Percentiles rank a stretch among this genome's conserved stretches.
Evolutionary conservation across 1,139 yeast genomes (phyloP).

Genomic region (Nadsonia starkeyi-henricii): DNA sequence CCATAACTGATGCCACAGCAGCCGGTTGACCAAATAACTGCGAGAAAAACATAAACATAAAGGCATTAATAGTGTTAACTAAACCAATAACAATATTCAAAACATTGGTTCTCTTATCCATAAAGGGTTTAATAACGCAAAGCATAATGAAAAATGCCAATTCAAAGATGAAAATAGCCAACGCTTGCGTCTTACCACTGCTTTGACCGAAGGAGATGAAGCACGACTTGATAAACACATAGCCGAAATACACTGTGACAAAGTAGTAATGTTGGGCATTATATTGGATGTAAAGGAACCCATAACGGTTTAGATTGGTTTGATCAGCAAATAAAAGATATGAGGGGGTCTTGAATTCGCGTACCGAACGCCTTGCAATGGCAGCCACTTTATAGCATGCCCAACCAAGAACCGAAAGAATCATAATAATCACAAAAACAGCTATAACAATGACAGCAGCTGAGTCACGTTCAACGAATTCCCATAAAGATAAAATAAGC

Average conservation of each 20-base stretch:
- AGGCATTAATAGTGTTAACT: conserved; percentile 63
- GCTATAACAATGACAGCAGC: conserved; percentile 78
- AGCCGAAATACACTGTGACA: conserved; percentile 46
- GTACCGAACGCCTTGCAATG: conserved; percentile 57
- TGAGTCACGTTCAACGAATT: conserved; percentile 71
- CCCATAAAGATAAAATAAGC: conserved; percentile 74
- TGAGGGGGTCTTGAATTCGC: conserved; percentile 76
- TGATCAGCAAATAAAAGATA: conserved; percentile 77
- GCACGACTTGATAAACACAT: conserved; percentile 59
- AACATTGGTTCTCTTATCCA: conserved; percentile 86
- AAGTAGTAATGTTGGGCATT: conserved; percentile 78
- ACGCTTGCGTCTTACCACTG: conserved; percentile 68
- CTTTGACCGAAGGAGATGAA: conserved; percentile 77
- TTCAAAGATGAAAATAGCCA: conserved; percentile 66
- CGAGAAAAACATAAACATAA: conserved; percentile 82
- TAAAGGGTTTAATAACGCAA: conserved; percentile 67
- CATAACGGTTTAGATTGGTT: conserved; percentile 67
- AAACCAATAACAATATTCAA: conserved; percentile 76
- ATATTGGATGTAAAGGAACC: conserved; percentile 82
- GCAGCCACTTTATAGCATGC: conserved; percentile 57
- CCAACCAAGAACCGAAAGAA: conserved; percentile 48
- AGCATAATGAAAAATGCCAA: conserved; percentile 48
- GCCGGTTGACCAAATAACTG: conserved; percentile 75
- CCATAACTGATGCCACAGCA: conserved; percentile 85
- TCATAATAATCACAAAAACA: conserved; percentile 45